phyloP scores from a whole-genome alignment of 352 stramenopile genomes.

The Phytopythium boreale region DNA sequence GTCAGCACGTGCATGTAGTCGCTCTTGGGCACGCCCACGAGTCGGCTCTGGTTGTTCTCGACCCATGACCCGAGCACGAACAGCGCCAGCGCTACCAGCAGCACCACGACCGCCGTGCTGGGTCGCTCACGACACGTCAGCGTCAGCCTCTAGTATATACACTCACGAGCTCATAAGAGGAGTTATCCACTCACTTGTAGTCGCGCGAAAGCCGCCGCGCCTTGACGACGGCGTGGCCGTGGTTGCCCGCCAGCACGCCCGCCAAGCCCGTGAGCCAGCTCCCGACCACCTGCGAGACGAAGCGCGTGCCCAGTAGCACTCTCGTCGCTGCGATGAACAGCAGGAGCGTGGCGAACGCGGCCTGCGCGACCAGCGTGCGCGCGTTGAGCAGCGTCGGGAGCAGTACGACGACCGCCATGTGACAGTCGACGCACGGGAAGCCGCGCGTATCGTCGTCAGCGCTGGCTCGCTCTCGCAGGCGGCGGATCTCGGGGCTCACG shows the following conservation, averaged over 20 bases:
- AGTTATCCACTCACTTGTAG: conserved; percentile 34
- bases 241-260: conserved; percentile 53
- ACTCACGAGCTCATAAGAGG: background rate
- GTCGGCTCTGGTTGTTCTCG: conserved; percentile 72
- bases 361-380: conserved; percentile 22
- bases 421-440: conserved; percentile 70
- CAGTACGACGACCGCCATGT: conserved; percentile 74
- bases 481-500: conserved; percentile 29
- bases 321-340: conserved; percentile 33
- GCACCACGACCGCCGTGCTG: conserved; percentile 42
- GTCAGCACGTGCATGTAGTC: conserved; percentile 63
- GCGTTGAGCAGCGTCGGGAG: conserved; percentile 50
- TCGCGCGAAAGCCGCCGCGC: conserved; percentile 39
- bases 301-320: conserved; percentile 46
- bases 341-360: conserved; percentile 23
- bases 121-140: background rate
- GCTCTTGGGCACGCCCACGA: conserved; percentile 54
- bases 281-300: conserved; percentile 51
- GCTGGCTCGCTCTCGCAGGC: conserved; percentile 19
- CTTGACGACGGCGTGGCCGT: conserved; percentile 46
- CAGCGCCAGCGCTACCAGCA: conserved; percentile 44
- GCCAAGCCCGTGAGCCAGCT: conserved; percentile 61
- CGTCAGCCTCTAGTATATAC: background rate
- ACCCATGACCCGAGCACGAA: conserved; percentile 59
- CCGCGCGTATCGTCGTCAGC: conserved; percentile 46